Conservation (phyloP, 2,329 filamentous ascomycete genomes). For the Ophiostoma sp. region DNA sequence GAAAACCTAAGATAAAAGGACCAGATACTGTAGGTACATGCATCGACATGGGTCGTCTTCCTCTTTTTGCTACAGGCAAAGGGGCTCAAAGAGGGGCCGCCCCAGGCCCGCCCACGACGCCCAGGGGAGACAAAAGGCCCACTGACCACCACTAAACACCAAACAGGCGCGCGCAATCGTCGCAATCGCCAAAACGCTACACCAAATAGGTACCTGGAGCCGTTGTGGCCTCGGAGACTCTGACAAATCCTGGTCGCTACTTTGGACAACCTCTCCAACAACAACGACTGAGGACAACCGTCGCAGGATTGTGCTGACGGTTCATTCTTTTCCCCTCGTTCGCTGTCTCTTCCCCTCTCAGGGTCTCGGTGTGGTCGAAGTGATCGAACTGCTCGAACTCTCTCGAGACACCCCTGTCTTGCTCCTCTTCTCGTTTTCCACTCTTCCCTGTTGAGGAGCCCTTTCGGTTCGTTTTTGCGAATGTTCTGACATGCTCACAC, state of each 20-base stretch:
- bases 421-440: neutral
- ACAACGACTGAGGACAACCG: neutral
- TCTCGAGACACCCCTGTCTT: neutral
- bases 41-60: neutral
- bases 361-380: neutral
- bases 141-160: neutral
- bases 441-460: neutral
- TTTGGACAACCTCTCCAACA: neutral
- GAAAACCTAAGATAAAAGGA: neutral
- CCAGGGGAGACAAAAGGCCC: neutral
- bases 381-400: neutral
- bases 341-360: neutral
- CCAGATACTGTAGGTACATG: neutral
- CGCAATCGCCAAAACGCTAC: neutral
- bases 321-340: neutral
- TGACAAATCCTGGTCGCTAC: neutral
- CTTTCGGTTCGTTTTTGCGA: neutral
- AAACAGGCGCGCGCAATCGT: neutral
- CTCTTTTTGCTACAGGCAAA: neutral
- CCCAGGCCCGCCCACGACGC: neutral
- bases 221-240: neutral
- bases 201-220: constrained; percentile 15
- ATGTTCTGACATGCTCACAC: constrained; percentile 7
- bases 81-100: constrained; percentile 9
- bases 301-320: neutral